A percentile compares a stretch with the other conserved stretches of the same genome.
phyloP scores from a whole-genome alignment of 345 rosid genomes.

The Lumnitzera littorea region DNA sequence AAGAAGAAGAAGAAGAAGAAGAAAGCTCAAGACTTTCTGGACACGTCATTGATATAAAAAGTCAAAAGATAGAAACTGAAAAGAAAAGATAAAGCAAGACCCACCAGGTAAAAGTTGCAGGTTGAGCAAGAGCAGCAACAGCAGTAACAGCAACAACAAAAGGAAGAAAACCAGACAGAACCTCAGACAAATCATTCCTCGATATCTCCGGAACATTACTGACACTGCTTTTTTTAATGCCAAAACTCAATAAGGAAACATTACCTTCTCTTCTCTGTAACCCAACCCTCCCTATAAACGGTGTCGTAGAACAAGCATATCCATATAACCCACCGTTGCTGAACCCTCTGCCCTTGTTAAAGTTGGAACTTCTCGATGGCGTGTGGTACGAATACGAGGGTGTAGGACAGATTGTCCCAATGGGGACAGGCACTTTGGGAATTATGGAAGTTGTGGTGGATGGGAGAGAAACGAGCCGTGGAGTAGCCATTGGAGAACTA shows the following conservation, averaged over 20 bases:
- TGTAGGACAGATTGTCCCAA: too few relatives aligned
- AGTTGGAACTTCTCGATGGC: too few relatives aligned
- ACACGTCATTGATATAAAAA: not conserved
- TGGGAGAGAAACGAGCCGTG: too few relatives aligned
- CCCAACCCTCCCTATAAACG: constrained; percentile 73
- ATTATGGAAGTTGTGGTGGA: too few relatives aligned
- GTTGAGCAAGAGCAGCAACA: constrained; percentile 71
- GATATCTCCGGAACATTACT: constrained; percentile 17
- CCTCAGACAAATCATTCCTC: constrained; percentile 53
- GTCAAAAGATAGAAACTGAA: not conserved
- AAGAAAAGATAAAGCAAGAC: not conserved
- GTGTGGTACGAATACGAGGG: too few relatives aligned
- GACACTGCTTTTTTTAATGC: constrained; percentile 27
- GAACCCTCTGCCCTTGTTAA: not conserved
- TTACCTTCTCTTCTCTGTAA: constrained; percentile 71
- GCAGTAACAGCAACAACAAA: constrained; percentile 84
- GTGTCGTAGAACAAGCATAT: constrained; percentile 57
- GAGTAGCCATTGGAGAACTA: too few relatives aligned
- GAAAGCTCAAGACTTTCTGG: not conserved
- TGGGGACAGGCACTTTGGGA: too few relatives aligned
- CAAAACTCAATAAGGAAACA: constrained; percentile 54
- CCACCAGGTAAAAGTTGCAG: constrained; percentile 85
- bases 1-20: not conserved
- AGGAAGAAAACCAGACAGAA: constrained; percentile 82
- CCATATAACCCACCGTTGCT: constrained; percentile 22